Base-by-base conservation (phyloP, 495 filamentous ascomycete genomes). In the Thozetella sp. region DNA sequence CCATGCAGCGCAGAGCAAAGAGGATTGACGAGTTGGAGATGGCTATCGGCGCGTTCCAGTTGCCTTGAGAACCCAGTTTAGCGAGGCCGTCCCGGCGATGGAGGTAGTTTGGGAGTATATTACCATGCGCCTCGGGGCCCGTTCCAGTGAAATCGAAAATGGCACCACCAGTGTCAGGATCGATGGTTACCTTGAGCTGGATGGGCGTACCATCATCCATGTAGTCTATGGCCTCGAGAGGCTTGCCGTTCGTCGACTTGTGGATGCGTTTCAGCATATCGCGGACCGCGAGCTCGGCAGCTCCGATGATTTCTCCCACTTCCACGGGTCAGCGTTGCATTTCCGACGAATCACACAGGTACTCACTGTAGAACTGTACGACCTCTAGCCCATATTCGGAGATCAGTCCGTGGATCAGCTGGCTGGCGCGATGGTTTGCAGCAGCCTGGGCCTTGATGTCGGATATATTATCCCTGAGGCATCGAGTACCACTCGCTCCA, bases 171-270 rank as follows among this genome's bases (percentile, higher is more conserved):
- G 90, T 88, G 22, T 89, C 85, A 0, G 80, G 80, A 74, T 97
- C 87, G 69, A 98, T 97, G 15, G 86, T 88, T 26, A 98, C 84
- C 51, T 87, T 88, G 19, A 98, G 80, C 45, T 83, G 82, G 66
- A 97, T 97, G 1, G 93, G 91, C 25, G 86, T 90, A 26, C 94
- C 93, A 67, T 98, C 93, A 72, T 98, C 94, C 92, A 97, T 97
- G 69, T 88, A 90, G 70, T 98, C 94, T 10, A 86, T 77, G 0
- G 93, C 90, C 2, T 74, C 78, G 2, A 99, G 80, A 20, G 92
- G 87, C 55, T 86, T 79, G 30, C 92, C 91, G 65, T 88, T 79
- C 68, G 96, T 96, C n/a, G 89, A 80, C 66, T 86, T 84, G 67
- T 87, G 82, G n/a, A 97, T 86, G 0, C 85, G 76, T 64, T 91